A percentile compares a stretch with the other conserved stretches of the same genome.
Evolutionary conservation across 768 basidiomycete genomes (phyloP).

Genomic region (Exidia glandulosa): DNA sequence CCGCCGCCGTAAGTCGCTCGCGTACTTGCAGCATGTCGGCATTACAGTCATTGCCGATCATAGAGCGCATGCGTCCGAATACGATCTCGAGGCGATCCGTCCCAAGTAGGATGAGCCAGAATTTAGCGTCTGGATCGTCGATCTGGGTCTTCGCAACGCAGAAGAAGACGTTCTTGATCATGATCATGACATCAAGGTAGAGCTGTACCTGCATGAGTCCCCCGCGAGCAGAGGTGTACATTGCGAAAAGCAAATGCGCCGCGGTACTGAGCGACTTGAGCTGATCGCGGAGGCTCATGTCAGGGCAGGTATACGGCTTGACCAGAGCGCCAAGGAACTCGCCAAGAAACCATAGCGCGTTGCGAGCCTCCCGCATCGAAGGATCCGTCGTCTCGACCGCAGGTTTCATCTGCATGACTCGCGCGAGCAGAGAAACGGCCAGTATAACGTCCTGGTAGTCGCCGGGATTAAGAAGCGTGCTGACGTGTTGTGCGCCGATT

Average conservation of each 20-base stretch:
- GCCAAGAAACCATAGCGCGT: slow-evolving; percentile 14
- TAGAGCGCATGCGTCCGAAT: slow-evolving; percentile 8
- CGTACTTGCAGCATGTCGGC: background rate
- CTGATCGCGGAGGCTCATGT: slow-evolving; percentile 21
- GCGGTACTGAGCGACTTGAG: slow-evolving; percentile 23
- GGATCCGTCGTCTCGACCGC: background rate
- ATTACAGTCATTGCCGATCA: background rate
- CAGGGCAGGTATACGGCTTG: slow-evolving; percentile 19
- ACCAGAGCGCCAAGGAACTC: slow-evolving; percentile 16
- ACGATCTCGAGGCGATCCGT: slow-evolving; percentile 26
- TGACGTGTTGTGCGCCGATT: too few species aligned
- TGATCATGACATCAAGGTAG: slow-evolving; percentile 23
- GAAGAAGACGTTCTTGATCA: slow-evolving; percentile 29
- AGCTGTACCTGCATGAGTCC: slow-evolving; percentile 18
- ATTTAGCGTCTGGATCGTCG: slow-evolving; percentile 19
- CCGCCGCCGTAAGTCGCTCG: background rate
- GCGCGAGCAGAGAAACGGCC: slow-evolving; percentile 14
- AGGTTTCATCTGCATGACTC: slow-evolving; percentile 17
- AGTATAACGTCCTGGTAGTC: slow-evolving; percentile 25
- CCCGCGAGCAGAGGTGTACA: slow-evolving; percentile 8
- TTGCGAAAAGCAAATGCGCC: slow-evolving; percentile 16
- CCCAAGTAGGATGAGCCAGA: slow-evolving; percentile 27
- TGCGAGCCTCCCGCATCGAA: slow-evolving; percentile 11
- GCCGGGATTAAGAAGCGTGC: slow-evolving; percentile 18
- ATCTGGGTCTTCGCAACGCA: slow-evolving; percentile 28